Base-by-base conservation (phyloP, 768 basidiomycete species). In the Rhodotorula toruloides region DNA sequence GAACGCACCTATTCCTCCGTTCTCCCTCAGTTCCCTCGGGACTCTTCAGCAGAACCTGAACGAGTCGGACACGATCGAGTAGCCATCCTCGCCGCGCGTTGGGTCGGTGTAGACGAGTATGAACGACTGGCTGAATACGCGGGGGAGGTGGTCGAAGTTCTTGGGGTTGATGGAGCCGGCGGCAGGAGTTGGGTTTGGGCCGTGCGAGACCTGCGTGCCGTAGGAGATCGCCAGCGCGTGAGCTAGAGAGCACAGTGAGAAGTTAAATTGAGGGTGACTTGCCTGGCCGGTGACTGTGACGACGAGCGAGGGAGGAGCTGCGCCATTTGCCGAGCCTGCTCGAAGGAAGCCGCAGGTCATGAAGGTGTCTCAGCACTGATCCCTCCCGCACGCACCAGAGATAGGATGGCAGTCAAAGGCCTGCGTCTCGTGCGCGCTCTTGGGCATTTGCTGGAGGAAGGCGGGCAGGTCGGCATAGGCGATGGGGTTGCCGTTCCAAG, bases 401-500 rank as follows among this genome's bases (percentile, higher is more conserved):
- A 71, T 67, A 13, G 70, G 70, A 34, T 71, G 70, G 58, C 65
- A 64, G 58, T 71, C 70, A 48, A 54, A 71, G 2, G 70, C 65
- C 52, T 71, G 70, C 4, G 67, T 59, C 8, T 64, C 70, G 37
- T 67, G 65, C 2, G 29, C 16, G 47, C 55, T 61, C 39, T 54
- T 34, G 25, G 70, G 70, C 55, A 71, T 57, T 22, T 42, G 55
- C 54, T 58, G 59, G 1, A 61, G 50, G 19, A 71, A 71, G 6
- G 32, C 55, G 13, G 70, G 49, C 19, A 71, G 58, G 43, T 61
- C 63, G 34, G 14, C 48, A 40, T 39, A 61, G 3, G 62, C 22
- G 58, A 71, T 58, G 13, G 70, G 65, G 58, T 71, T 71, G 34
- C 70, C 70, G 57, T 71, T 71, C 70, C 70, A 71, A 3, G 61